Evolutionary conservation across 352 stramenopile species (phyloP), one percentile per base, ranked within the genome.

Genomic region (Globisporangium spinosum): DNA sequence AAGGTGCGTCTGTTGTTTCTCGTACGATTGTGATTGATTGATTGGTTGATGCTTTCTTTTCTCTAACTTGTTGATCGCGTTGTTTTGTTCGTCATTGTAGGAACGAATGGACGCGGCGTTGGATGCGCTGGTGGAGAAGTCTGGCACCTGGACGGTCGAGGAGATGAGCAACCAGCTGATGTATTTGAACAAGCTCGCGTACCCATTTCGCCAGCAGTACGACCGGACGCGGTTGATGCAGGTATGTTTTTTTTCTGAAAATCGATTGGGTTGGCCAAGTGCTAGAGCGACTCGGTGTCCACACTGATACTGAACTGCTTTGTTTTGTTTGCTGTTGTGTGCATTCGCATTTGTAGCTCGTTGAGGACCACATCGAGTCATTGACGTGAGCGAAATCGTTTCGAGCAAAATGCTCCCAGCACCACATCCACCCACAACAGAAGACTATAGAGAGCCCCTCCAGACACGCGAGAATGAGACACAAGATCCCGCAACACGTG

Each of bases 81-180:
- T 27, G 12, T 47, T 57, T 55, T 56, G 29, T 35, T 68, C 9
- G 38, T 58, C 55, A 0, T 12, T 68, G 22, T 54, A 95, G 88
- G 65, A 66, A 53, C 77, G 76, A 57, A 91, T 96, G 85, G 58
- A 67, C 53, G 56, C 34, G 7, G 65, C 75, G 29, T 66, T 96
- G 60, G 64, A 77, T n/a, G 60, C 74, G 29, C 57, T 92, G 55
- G 82, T 94, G 35, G 58, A 64, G 15, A 91, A 89, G 62, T 90
- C 86, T 12, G 71, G 72, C 8, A 59, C 67, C 25, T 96, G 88
- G 88, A 89, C 74, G 2, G 77, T 94, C 2, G 85, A 93, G 51
- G 80, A 88, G 65, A 75, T 94, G 53, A 87, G 85, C 2, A 79
- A 90, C 49, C 76, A 93, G 67, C 62, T 93, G 54, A 58, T 93